Evolutionary conservation across 2,329 filamentous ascomycete genomes (phyloP).

Genomic region (Alternaria sp.): DNA sequence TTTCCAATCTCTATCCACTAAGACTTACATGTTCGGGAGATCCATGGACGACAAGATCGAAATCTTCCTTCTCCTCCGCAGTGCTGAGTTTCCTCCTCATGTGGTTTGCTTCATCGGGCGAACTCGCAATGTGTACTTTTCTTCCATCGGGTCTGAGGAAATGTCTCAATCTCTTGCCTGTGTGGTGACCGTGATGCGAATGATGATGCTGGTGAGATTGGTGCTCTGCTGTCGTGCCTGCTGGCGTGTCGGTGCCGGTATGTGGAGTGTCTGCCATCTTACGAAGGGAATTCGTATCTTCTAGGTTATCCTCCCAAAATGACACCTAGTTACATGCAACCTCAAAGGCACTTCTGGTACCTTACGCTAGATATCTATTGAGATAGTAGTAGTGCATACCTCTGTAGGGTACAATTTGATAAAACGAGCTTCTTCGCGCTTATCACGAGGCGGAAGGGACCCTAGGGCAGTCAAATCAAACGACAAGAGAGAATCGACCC

Average conservation of each 20-base stretch:
- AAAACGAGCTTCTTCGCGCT: neutral
- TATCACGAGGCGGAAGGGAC: neutral
- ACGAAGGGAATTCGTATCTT: neutral
- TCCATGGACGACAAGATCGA: constrained; percentile 67
- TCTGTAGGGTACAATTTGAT: neutral
- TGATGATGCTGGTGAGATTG: constrained; percentile 21
- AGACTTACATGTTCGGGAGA: constrained; percentile 57
- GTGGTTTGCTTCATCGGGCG: constrained; percentile 63
- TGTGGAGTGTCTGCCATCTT: constrained; percentile 17
- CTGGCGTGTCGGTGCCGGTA: constrained; percentile 10
- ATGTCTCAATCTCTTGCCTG: constrained; percentile 58
- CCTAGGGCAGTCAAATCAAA: neutral
- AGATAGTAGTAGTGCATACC: neutral
- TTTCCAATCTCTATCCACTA: neutral
- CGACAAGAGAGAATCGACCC: neutral
- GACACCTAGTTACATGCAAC: neutral
- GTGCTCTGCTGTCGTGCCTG: constrained; percentile 4
- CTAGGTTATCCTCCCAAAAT: neutral
- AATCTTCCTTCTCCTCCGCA: constrained; percentile 51
- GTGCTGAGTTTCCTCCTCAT: constrained; percentile 57
- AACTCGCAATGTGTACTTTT: constrained; percentile 64
- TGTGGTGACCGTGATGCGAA: constrained; percentile 35
- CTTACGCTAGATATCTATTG: neutral
- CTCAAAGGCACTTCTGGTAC: neutral
- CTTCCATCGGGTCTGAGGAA: constrained; percentile 65